Conservation (phyloP, 805 yeast species). For the Nematodospora valgi region DNA sequence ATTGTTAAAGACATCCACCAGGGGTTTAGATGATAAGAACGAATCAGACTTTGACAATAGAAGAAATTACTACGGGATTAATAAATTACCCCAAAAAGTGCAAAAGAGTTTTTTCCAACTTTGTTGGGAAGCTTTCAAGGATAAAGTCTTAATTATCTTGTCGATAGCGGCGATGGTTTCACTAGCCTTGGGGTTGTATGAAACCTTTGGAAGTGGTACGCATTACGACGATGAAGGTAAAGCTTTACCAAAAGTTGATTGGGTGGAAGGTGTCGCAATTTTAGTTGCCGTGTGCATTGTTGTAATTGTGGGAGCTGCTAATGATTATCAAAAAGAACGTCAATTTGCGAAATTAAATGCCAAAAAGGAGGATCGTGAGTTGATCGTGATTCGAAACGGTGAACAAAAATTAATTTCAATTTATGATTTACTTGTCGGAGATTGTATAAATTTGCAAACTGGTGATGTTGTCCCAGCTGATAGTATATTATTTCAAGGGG, state of each 20-base stretch:
- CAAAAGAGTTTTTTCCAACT: constrained; percentile 65
- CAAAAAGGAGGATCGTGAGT: constrained; percentile 79
- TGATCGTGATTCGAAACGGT: constrained; percentile 74
- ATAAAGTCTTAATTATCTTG: constrained; percentile 81
- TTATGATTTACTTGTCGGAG: constrained; percentile 82
- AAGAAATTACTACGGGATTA: constrained; percentile 56
- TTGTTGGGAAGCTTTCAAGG: constrained; percentile 83
- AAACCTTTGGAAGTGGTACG: constrained; percentile 81
- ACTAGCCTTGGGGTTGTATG: constrained; percentile 85
- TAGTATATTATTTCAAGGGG: constrained; percentile 68
- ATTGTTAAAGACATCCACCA: constrained; percentile 33
- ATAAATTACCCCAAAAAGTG: constrained; percentile 67
- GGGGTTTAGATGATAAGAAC: constrained; percentile 41
- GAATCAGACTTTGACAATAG: constrained; percentile 36
- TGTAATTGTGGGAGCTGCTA: constrained; percentile 89
- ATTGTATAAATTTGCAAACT: constrained; percentile 74
- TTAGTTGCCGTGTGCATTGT: constrained; percentile 88
- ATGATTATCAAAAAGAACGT: constrained; percentile 93
- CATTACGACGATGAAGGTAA: constrained; percentile 77
- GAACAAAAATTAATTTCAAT: constrained; percentile 65
- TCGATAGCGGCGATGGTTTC: constrained; percentile 86
- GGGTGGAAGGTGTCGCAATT: constrained; percentile 99
- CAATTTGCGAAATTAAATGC: constrained; percentile 87
- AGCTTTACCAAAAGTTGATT: constrained; percentile 79
- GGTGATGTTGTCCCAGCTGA: constrained; percentile 96